Base-by-base conservation (phyloP, 805 yeast species). In the Yueomyces sinensis region DNA sequence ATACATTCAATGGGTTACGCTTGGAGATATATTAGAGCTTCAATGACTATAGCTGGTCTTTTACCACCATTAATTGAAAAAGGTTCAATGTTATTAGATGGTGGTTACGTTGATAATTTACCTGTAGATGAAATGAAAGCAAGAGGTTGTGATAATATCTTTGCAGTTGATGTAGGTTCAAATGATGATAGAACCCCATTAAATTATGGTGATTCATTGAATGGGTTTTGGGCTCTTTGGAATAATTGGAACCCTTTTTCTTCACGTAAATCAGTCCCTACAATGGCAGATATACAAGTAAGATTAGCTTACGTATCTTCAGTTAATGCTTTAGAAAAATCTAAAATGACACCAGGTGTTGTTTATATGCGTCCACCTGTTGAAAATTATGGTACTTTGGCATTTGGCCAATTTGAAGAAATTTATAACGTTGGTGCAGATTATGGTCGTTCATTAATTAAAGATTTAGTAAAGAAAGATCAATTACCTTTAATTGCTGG, bases 111-210 rank as follows among this genome's bases (percentile, higher is more conserved):
- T 36, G 97, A 89, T 52, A 89, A 89, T 52, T 62, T 89, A 37
- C 93, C 98, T 0, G 97, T 89, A 2, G 67, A 68, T 43, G 96
- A 89, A 52, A 91, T 89, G 97, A 78, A 80, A 53, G 70, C 75
- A 29, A 67, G 82, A 39, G 97, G 97, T 2, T 95, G 95, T 3
- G 75, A 76, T 37, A 70, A 78, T 28, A 75, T 89, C 14, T 74
- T 91, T 50, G 97, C 98, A 0, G 87, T 86, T 13, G 98, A 89
- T 57, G 98, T 89, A 27, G 98, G 98, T 0, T 81, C 95, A 1
- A 81, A 77, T 4, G 97, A 91, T 52, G 97, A 87, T 47, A 68
- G 89, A 33, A 76, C 94, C 0, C 89, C 91, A 4, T 74, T 83
- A 87, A 65, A 67, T 30, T 91, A 84, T 54, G 97, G 98, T 2